Evolutionary conservation across 73 alveolate species (phyloP).

Genomic region (Uronychia binucleata): DNA sequence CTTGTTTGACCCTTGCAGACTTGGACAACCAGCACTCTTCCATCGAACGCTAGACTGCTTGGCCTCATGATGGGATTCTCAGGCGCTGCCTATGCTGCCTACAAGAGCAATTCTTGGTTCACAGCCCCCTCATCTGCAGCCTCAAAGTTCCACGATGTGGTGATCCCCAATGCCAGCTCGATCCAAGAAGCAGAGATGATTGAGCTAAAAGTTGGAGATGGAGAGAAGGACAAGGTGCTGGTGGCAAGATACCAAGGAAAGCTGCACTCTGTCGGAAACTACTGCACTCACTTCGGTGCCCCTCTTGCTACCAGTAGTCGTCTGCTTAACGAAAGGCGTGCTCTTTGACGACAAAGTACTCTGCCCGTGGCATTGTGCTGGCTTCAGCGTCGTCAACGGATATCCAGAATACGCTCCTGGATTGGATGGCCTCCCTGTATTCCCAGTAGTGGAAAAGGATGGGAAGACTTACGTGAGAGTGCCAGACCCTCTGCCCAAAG

Average conservation of each 20-base stretch:
- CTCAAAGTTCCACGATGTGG: background rate
- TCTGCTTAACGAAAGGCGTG: conserved; percentile 30
- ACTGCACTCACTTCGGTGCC: conserved; percentile 92
- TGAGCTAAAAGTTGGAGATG: conserved; percentile 48
- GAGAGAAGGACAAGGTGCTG: conserved; percentile 52
- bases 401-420: conserved; percentile 87
- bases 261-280: conserved; percentile 59
- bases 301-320: conserved; percentile 41
- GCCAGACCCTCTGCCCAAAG: conserved; percentile 59
- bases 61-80: background rate
- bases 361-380: conserved; percentile 95
- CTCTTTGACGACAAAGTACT: conserved; percentile 76
- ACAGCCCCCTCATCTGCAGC: background rate
- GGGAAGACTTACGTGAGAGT: conserved; percentile 74
- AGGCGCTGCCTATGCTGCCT: background rate
- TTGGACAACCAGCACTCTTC: background rate
- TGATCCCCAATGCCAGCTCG: background rate
- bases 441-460: conserved; percentile 66
- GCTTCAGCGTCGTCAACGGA: conserved; percentile 84
- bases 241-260: conserved; percentile 55
- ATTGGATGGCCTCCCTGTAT: conserved; percentile 82
- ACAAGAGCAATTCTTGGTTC: too few relatives aligned
- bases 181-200: conserved; percentile 55
- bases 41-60: background rate
- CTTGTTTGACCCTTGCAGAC: background rate